Percentiles rank a stretch among this genome's conserved stretches.
Evolutionary conservation across 1,284 basidiomycete genomes (phyloP).

Genomic region (Puccinia coronata): DNA sequence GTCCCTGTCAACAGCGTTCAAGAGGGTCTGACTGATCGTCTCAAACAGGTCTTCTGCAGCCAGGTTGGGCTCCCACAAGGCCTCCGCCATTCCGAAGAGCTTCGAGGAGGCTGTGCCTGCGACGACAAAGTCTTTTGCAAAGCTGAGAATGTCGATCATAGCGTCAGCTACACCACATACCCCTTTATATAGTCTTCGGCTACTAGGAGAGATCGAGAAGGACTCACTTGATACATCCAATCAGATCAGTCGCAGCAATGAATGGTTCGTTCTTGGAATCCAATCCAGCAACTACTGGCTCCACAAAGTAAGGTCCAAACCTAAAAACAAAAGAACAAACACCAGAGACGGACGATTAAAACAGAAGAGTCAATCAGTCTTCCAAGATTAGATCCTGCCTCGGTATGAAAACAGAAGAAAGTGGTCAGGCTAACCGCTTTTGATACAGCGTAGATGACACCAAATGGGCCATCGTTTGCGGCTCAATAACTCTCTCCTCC

Average conservation of each 20-base stretch:
- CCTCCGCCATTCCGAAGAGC: constrained; percentile 95
- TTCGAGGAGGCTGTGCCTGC: constrained; percentile 90
- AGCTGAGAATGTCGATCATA: neutral
- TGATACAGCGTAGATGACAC: constrained; percentile 97
- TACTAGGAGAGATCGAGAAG: neutral
- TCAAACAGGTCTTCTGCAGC: constrained; percentile 97
- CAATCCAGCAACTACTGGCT: constrained; percentile 90
- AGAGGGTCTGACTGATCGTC: constrained; percentile 92
- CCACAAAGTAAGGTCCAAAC: constrained; percentile 95
- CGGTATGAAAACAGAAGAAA: neutral
- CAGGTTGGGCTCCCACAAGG: constrained; percentile 96
- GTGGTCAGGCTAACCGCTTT: constrained; percentile 65
- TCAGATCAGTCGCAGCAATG: constrained; percentile 93
- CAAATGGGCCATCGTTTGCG: constrained; percentile 92
- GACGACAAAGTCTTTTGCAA: constrained; percentile 81
- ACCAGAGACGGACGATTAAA: neutral
- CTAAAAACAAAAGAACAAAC: constrained; percentile 56
- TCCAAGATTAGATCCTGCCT: neutral
- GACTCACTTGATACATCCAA: constrained; percentile 91
- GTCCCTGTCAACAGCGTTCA: constrained; percentile 95
- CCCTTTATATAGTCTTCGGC: neutral
- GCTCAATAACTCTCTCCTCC: constrained; percentile 95
- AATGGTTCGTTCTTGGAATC: constrained; percentile 82
- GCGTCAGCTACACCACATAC: too few relatives aligned
- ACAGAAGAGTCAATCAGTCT: neutral